Evolutionary conservation across 1,284 basidiomycete genomes (phyloP), one percentile per base, ranked within the genome.

Genomic region (Trametes hirsuta): DNA sequence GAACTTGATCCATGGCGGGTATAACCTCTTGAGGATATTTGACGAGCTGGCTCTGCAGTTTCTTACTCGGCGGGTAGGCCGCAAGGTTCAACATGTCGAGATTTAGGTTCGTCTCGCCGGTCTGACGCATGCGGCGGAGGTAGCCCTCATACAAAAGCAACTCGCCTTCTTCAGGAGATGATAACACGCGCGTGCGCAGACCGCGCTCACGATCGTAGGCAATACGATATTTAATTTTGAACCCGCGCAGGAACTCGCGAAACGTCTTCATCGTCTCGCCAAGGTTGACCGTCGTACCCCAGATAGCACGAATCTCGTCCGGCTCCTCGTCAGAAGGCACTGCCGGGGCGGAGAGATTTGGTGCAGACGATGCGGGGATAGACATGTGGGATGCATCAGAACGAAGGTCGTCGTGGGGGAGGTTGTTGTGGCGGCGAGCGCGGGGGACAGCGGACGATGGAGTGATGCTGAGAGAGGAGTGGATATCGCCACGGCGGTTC

Each of bases 21-120:
- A 99, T 85, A 53, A 98, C 88, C 79, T 99, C 97, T 75, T 98
- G 95, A 0, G 97, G 97, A 74, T 97, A 99, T 72, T 95, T 95
- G 65, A 89, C 75, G 12, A 98, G 79, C 69, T 93, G 91, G 44
- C 79, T 77, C 71, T 93, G 85, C 12, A 98, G 81, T 75, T 94
- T 95, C 71, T 87, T 89, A 62, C 88, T 87, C 6, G 92, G 87
- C 0, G 94, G 93, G 74, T 91, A 99, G 0, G 96, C 87, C 30
- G 90, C 81, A n/a, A 99, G 78, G 74, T 99, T 97, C 69, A 84
- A 72, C 73, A 94, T 84, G 71, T 98, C 95, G 54, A 99, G 80
- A 74, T 99, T 99, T 68, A 99, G 80, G 72, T 94, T 94, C 12
- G 90, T 93, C 74, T 97, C 94, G 36, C 92, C 91, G 0, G 95